These are phyloP conservation scores for Entophlyctis luteolus DNA, from an alignment of 192 early-diverging fungal genomes.

Conservation along the genomic window DNA sequence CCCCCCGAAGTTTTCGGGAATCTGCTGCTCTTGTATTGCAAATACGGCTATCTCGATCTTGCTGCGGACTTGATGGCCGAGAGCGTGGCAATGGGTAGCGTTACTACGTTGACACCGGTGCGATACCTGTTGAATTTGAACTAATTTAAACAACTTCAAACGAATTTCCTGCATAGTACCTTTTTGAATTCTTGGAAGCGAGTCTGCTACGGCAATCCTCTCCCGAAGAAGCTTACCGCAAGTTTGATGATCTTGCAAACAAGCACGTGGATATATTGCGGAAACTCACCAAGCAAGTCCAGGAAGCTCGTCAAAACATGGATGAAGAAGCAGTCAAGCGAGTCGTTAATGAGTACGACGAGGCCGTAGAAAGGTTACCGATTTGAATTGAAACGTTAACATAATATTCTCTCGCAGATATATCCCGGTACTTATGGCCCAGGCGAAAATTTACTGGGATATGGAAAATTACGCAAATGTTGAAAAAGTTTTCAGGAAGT, in stretches of 20 bases:
- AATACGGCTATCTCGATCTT: slow-evolving; percentile 56
- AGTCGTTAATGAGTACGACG: slow-evolving; percentile 56
- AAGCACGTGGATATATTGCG: slow-evolving; percentile 57
- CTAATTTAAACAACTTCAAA: background rate
- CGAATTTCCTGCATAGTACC: slow-evolving; percentile 32
- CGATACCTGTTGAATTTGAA: background rate
- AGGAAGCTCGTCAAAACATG: slow-evolving; percentile 56
- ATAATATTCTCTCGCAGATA: slow-evolving; percentile 34
- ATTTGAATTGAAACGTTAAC: background rate
- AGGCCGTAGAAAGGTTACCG: slow-evolving; percentile 48
- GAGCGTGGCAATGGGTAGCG: slow-evolving; percentile 27
- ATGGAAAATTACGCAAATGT: slow-evolving; percentile 60
- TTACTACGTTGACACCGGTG: slow-evolving; percentile 20
- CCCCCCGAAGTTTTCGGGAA: slow-evolving; percentile 64
- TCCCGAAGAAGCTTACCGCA: slow-evolving; percentile 60
- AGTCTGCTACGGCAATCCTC: slow-evolving; percentile 50
- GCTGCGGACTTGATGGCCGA: slow-evolving; percentile 62
- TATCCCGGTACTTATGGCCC: slow-evolving; percentile 63
- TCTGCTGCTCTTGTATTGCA: slow-evolving; percentile 56
- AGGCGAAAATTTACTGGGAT: slow-evolving; percentile 67
- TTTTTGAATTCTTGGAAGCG: slow-evolving; percentile 58
- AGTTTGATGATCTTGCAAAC: slow-evolving; percentile 56
- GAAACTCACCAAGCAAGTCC: slow-evolving; percentile 55
- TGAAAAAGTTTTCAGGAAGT: slow-evolving; percentile 61
- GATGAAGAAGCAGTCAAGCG: slow-evolving; percentile 59